phyloP scores from a whole-genome alignment of 108 stramenopile genomes.

The Cyclotella atomus region DNA sequence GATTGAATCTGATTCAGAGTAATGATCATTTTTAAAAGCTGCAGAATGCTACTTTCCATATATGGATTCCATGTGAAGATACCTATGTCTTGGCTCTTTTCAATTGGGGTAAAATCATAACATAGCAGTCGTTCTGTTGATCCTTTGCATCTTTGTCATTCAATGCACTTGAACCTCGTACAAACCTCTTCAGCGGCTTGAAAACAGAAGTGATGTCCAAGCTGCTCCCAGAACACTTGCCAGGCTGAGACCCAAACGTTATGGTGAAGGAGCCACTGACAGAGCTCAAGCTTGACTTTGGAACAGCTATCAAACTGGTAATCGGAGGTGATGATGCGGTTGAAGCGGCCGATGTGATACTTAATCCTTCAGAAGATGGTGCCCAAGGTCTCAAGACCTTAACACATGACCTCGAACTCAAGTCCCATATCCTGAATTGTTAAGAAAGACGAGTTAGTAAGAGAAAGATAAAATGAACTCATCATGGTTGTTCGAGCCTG shows the following conservation, averaged over 20 bases:
- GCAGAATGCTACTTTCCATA: not conserved
- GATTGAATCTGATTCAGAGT: constrained; percentile 5
- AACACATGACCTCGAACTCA: constrained; percentile 69
- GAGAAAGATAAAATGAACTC: no score
- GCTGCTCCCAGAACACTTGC: not conserved
- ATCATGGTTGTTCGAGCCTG: no score
- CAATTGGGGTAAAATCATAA: constrained; percentile 31
- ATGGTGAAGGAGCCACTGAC: constrained; percentile 13
- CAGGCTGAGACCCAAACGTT: constrained; percentile 10
- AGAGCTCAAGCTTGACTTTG: constrained; percentile 29
- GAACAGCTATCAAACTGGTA: constrained; percentile 58
- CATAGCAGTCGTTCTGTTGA: constrained; percentile 10
- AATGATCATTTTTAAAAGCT: not conserved
- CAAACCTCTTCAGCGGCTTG: constrained; percentile 40
- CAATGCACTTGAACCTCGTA: constrained; percentile 38
- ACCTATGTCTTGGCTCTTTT: not conserved
- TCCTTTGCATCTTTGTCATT: not conserved
- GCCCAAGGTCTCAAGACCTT: constrained; percentile 76
- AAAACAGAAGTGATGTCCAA: constrained; percentile 18
- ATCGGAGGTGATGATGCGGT: constrained; percentile 55
- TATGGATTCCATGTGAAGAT: not conserved
- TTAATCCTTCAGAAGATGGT: constrained; percentile 25
- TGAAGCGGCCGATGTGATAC: constrained; percentile 7
- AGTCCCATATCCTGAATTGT: constrained; percentile 90
- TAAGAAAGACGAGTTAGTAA: no score